These are phyloP conservation scores for Phytophthora vignae DNA, from an alignment of 352 stramenopile genomes.

Conservation along the genomic window DNA sequence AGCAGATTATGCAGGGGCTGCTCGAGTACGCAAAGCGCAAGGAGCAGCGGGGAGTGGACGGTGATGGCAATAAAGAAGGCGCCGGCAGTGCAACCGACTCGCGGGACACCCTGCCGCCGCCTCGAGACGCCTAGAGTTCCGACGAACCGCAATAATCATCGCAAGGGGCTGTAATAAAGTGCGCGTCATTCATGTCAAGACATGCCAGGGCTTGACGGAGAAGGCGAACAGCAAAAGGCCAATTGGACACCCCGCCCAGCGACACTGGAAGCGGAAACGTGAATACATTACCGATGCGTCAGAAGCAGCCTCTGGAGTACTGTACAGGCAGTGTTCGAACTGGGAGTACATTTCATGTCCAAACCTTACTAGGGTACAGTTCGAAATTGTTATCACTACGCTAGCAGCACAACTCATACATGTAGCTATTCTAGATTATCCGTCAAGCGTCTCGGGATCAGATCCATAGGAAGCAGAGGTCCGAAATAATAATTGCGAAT, in stretches of 20 bases:
- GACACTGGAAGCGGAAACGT: no score
- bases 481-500: no score
- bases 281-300: no score
- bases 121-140: neutral
- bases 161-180: neutral
- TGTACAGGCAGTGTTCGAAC: no score
- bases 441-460: no score
- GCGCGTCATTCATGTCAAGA: conserved; percentile 9
- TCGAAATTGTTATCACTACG: no score
- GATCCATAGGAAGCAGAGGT: no score
- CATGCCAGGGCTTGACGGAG: neutral
- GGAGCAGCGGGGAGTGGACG: conserved; percentile 30
- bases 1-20: conserved; percentile 70
- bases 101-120: neutral
- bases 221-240: conserved; percentile 18
- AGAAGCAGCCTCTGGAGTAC: neutral
- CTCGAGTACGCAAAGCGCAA: conserved; percentile 70
- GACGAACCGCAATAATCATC: conserved; percentile 2
- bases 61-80: conserved; percentile 12
- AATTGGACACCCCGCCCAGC: neutral
- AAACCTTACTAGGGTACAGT: no score
- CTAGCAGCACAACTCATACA: no score
- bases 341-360: no score
- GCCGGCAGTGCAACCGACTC: neutral
- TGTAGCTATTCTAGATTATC: no score